Evolutionary conservation across 2,329 filamentous ascomycete genomes (phyloP).

Genomic region (Colletotrichum sp.): DNA sequence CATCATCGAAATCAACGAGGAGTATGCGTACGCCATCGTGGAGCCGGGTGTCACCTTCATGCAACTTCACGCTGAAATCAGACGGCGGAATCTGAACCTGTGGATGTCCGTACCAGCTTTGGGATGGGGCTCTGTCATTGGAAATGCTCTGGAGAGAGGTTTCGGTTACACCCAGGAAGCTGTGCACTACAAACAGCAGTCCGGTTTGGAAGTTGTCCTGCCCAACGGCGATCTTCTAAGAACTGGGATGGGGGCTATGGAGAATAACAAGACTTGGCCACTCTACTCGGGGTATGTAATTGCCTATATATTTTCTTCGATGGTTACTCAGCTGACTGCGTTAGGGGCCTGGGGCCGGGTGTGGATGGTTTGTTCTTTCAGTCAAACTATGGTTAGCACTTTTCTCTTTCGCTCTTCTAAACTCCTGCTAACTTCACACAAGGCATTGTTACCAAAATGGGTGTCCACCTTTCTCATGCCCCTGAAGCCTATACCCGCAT

Average conservation of each 20-base stretch:
- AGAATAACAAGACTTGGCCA: slow-evolving; percentile 19
- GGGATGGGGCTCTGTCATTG: slow-evolving; percentile 21
- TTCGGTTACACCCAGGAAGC: slow-evolving; percentile 31
- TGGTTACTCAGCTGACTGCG: not conserved
- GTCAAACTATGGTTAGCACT: slow-evolving; percentile 1
- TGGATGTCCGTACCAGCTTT: slow-evolving; percentile 51
- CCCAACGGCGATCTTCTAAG: slow-evolving; percentile 40
- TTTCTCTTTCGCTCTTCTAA: not conserved
- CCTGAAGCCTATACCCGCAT: not conserved
- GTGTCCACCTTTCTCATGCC: not conserved
- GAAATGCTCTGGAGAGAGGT: slow-evolving; percentile 36
- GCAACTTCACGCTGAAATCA: slow-evolving; percentile 38
- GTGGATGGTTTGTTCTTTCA: slow-evolving; percentile 21
- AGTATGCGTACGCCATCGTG: slow-evolving; percentile 48
- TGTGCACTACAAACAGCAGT: slow-evolving; percentile 45
- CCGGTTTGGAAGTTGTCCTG: slow-evolving; percentile 46
- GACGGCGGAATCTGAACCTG: slow-evolving; percentile 38
- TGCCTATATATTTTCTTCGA: not conserved
- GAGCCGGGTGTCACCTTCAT: slow-evolving; percentile 51
- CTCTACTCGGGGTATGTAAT: not conserved
- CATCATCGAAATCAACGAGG: slow-evolving; percentile 45
- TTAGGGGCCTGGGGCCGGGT: slow-evolving; percentile 20
- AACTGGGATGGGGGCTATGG: slow-evolving; percentile 45
- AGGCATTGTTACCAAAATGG: not conserved
- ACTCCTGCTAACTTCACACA: not conserved